Conservation (phyloP, 371 early-diverging fungal species). For the Blakeslea trispora region DNA sequence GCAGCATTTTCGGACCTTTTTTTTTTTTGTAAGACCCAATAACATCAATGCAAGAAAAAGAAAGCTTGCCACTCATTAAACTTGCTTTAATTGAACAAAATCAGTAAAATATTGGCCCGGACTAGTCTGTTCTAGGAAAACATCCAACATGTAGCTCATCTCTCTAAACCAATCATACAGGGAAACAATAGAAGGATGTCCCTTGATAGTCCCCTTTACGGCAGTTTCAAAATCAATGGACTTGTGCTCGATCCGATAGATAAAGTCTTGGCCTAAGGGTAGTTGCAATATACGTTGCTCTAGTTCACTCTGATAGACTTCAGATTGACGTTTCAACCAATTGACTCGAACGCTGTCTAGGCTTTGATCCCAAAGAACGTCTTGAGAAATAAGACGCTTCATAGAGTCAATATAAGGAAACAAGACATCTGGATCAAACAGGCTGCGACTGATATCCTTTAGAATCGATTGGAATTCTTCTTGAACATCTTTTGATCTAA, state of each 20-base stretch:
- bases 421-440: conserved; percentile 12
- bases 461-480: conserved; percentile 20
- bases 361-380: conserved; percentile 28
- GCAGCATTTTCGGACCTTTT: no score
- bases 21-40: no score
- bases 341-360: conserved; percentile 8
- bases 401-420: conserved; percentile 12
- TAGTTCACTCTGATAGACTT: conserved; percentile 19
- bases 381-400: conserved; percentile 23
- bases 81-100: no score
- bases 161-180: conserved; percentile 26
- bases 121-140: no score
- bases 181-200: conserved; percentile 32
- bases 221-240: conserved; percentile 29
- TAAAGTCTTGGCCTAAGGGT: conserved; percentile 35
- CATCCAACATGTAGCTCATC: no score
- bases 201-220: conserved; percentile 22
- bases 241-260: conserved; percentile 20
- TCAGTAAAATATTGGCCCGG: no score
- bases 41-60: no score
- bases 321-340: conserved; percentile 8
- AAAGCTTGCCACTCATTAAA: no score
- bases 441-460: conserved; percentile 9
- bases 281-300: conserved; percentile 31
- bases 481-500: conserved; percentile 20